Base-by-base conservation (phyloP, 2,329 filamentous ascomycete genomes). In the Fusarium graminum region DNA sequence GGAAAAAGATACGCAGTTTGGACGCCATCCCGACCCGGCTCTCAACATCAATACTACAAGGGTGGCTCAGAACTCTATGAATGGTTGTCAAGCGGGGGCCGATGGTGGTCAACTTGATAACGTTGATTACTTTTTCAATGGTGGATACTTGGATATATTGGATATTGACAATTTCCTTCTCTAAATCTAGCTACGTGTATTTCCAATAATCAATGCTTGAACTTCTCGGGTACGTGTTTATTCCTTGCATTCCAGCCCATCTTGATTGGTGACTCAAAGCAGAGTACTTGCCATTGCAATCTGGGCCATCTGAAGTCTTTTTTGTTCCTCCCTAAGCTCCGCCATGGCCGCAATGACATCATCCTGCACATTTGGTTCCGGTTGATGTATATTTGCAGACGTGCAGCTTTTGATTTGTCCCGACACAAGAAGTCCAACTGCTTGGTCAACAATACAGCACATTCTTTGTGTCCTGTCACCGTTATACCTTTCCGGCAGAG, bases 81-180 rank as follows among this genome's bases (percentile, higher is more conserved):
- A 10, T 36, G 34, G 34, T 36, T 16, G 34, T 17, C 34, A 36
- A 16, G 8, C 34, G 4, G 34, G 34, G n/a, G 34, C 16, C 6
- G 34, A 36, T n/a, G 8, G 34, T n/a, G 29, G 29, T 13, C 58
- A 62, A 29, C 49, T 65, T 5, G 60, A 63, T 39, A 57, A 58
- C 7, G 44, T 63, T 3, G 60, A 63, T 8, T 63, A 63, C 14
- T 63, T 63, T 46, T 63, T 63, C 29, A 63, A 63, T 4, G 62
- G 62, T 11, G 62, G 62, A 2, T 65, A 65, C 12, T 25, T 65
- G 16, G 60, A 65, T 13, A 17, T 65, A 5, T 42, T 60, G 3
- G 61, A 63, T 7, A 56, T 63, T 7, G 59, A 63, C 4, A 63
- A 51, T 25, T 63, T 63, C 25, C 43, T 63, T 25, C 36, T 59